These are phyloP conservation scores for Colletotrichum truncatum DNA, from an alignment of 2,329 filamentous ascomycete genomes.

Conservation along the genomic window DNA sequence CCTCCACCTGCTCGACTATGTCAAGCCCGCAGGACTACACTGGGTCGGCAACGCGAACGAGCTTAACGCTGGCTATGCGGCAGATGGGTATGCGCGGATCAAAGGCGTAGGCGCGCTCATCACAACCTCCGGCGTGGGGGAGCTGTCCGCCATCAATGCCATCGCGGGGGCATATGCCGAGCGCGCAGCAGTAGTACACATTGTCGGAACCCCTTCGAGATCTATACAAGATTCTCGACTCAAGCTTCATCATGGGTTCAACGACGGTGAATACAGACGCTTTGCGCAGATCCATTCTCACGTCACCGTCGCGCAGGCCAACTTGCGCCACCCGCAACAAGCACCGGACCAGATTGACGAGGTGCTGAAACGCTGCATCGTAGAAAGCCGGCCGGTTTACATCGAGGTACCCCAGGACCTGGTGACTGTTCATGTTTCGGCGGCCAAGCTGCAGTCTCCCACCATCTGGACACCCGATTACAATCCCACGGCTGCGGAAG, in stretches of 20 bases:
- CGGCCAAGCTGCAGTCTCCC: conserved; percentile 38
- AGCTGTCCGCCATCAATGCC: conserved; percentile 65
- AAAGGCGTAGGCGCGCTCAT: conserved; percentile 60
- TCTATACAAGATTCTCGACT: conserved; percentile 51
- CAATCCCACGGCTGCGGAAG: conserved; percentile 30
- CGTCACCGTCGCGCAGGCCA: conserved; percentile 60
- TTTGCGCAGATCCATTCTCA: conserved; percentile 59
- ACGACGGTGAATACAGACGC: conserved; percentile 58
- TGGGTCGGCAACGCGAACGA: conserved; percentile 67
- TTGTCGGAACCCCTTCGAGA: conserved; percentile 62
- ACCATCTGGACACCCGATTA: conserved; percentile 33
- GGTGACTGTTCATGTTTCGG: conserved; percentile 47
- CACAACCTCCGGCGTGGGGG: conserved; percentile 70
- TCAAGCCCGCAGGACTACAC: conserved; percentile 44
- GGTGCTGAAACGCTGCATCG: conserved; percentile 57
- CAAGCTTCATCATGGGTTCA: conserved; percentile 63
- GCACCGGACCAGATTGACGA: conserved; percentile 61
- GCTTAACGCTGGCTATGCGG: conserved; percentile 65
- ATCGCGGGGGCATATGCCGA: conserved; percentile 68
- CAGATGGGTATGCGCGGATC: conserved; percentile 65
- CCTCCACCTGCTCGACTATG: conserved; percentile 46
- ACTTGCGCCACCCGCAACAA: conserved; percentile 51
- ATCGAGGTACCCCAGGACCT: conserved; percentile 65
- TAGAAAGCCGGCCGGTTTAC: conserved; percentile 64
- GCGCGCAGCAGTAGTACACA: conserved; percentile 63